phyloP scores from a whole-genome alignment of 139 green algal genomes.

The Deuterostichococcus epilithicus region DNA sequence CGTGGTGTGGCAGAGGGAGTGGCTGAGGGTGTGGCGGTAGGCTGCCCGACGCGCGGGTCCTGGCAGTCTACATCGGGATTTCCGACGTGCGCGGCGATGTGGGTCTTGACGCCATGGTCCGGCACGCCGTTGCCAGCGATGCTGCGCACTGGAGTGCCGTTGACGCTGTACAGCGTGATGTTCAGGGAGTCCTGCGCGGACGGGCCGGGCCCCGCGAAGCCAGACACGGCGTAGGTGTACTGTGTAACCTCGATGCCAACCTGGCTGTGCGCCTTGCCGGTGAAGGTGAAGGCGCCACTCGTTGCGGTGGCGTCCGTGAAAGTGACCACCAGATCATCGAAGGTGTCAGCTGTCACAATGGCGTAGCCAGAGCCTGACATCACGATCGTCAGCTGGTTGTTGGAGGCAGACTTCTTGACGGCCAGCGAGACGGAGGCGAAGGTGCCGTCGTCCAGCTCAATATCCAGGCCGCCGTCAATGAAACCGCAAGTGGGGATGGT shows the following conservation, averaged over 20 bases:
- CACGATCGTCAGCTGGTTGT: not conserved
- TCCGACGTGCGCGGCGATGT: not conserved
- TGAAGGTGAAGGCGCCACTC: not conserved
- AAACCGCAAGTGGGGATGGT: not conserved
- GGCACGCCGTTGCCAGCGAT: not conserved
- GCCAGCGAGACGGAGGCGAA: not conserved
- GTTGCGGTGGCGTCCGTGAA: not conserved
- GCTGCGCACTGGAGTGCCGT: not conserved
- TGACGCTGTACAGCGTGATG: not conserved
- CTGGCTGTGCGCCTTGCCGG: not conserved
- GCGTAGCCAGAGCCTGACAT: not conserved
- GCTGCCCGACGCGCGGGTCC: not conserved
- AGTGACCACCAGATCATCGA: not conserved
- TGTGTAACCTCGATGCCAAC: not conserved
- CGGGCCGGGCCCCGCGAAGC: too few species aligned
- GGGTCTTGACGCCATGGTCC: not conserved
- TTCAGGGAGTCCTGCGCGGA: not conserved
- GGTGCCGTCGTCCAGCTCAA: not conserved
- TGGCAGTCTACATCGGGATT: not conserved
- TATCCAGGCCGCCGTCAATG: not conserved
- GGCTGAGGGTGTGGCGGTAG: too few species aligned
- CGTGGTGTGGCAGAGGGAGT: not conserved
- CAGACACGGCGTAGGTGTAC: not conserved
- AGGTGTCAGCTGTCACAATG: not conserved
- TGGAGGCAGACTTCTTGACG: not conserved